Evolutionary conservation across 2,329 filamentous ascomycete species (phyloP), one percentile per base, ranked within the genome.

Genomic region (Fusarium fracticaudum): DNA sequence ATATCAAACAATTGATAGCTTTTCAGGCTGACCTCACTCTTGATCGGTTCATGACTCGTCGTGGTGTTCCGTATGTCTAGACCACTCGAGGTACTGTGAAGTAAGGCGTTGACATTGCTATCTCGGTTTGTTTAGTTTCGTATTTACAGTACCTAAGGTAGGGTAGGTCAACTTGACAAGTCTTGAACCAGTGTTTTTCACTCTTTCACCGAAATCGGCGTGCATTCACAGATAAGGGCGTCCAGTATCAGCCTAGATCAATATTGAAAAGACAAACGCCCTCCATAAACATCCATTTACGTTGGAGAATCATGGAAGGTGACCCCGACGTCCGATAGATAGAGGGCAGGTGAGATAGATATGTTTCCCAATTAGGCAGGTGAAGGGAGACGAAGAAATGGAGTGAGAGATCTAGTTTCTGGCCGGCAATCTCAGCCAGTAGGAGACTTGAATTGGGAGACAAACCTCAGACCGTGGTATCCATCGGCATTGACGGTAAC

Each of bases 401-500:
- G 24, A 65, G 50, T 51, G 60, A 60, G 22, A 66, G 40, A 14
- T 53, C 58, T 64, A 71, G 61, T 41, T 64, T 44, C 58, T 47
- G 15, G 15, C 38, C 58, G 59, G 48, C 59, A 69, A 60, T 66
- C 48, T 75, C 50, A 58, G 51, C 73, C 73, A 75, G 48, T 75
- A 41, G 70, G 48, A 62, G 61, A 59, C 55, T 57, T 22, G 57
- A 45, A 73, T 68, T 71, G 58, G 72, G 73, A 71, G 72, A 72
- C 61, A 45, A 74, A 63, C 64, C 41, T 64, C 57, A 60, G 54
- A 31, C 47, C 45, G 66, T 51, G 69, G 74, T 63, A 62, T 67
- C 37, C 66, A 67, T 73, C 76, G 76, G 75, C 69, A 69, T 69
- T 60, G 60, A 60, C 77, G 77, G 77, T 73, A 78, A 79, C 48